Evolutionary conservation across 2,329 filamentous ascomycete species (phyloP), one percentile per base, ranked within the genome.

Genomic region (Pestalotiopsis sp.): DNA sequence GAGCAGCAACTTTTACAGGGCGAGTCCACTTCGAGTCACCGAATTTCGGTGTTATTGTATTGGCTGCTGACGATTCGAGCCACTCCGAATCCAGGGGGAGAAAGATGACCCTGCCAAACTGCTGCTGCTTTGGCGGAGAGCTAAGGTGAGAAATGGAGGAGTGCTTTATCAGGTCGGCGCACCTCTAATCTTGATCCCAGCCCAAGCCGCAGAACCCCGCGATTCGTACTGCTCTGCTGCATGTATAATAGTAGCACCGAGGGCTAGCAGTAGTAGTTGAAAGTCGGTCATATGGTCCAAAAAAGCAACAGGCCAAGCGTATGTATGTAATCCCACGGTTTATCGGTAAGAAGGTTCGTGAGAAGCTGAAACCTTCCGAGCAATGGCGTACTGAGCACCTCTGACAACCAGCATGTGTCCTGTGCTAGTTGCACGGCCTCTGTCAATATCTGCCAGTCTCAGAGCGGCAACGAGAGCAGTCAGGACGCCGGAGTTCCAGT

Each of bases 41-140:
- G 59, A 27, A 39, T 36, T 62, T 62, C 59, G 59, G 59, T 62
- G 59, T 62, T 39, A 39, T 62, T 41, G 59, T 62, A 62, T 62
- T 62, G 59, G 59, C 20, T 62, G 59, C 31, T 39, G 7, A 39
- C n/a, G 27, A 14, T 6, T 39, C 23, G 27, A 39, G 36, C 36
- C 59, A 62, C 17, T 52, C 45, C 45, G 45, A 20, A n/a, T n/a
- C 45, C 45, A 52, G 45, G n/a, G 45, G 45, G 59, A 20, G 59
- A 31, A 62, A 39, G 14, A 39, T 39, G 59, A 39, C 59, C 45
- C 45, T 52, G 45, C 41, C 41, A 45, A 45, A 4, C 41, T 45
- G 41, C 41, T 17, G 17, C 45, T 52, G 45, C 45, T 52, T 52
- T 52, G 45, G 20, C 45, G 45, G 17, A 52, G 45, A 52, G 45